These are phyloP conservation scores for Hebeloma cylindrosporum DNA, from an alignment of 768 basidiomycete genomes.

Conservation along the genomic window DNA sequence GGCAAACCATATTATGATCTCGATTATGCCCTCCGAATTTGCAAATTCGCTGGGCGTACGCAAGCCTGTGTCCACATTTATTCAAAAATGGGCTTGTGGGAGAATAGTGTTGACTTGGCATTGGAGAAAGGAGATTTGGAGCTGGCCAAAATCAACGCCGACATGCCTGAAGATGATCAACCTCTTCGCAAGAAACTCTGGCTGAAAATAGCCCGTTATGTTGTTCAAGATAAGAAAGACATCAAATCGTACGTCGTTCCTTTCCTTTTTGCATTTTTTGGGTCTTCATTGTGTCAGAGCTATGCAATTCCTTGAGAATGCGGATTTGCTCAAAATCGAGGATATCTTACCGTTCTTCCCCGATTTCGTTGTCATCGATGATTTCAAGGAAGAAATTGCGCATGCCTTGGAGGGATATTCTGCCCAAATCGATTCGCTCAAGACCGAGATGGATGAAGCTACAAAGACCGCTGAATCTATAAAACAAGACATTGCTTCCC, in stretches of 20 bases:
- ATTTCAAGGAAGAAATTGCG: conserved; percentile 99
- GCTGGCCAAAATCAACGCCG: conserved; percentile 91
- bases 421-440: conserved; percentile 84
- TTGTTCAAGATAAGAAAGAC: conserved; percentile 97
- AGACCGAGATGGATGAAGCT: conserved; percentile 95
- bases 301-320: conserved; percentile 95
- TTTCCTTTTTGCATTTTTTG: conserved; percentile 4
- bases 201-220: conserved; percentile 98
- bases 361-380: conserved; percentile 98
- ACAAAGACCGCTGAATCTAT: conserved; percentile 91
- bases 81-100: conserved; percentile 95
- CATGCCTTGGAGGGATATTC: conserved; percentile 94
- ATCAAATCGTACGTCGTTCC: conserved; percentile 83
- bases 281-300: conserved; percentile 53
- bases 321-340: conserved; percentile 94
- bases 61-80: conserved; percentile 96
- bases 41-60: conserved; percentile 76
- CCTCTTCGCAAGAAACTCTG: conserved; percentile 89
- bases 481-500: conserved; percentile 82
- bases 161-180: conserved; percentile 90
- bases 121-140: conserved; percentile 94
- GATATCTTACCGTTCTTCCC: conserved; percentile 99
- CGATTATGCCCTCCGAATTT: conserved; percentile 92
- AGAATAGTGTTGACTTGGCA: conserved; percentile 94
- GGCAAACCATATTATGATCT: conserved; percentile 93